Percentiles rank a stretch among this genome's conserved stretches.
These are phyloP conservation scores for Populus hybrid DNA, from an alignment of 441 rosid genomes.

Conservation along the genomic window DNA sequence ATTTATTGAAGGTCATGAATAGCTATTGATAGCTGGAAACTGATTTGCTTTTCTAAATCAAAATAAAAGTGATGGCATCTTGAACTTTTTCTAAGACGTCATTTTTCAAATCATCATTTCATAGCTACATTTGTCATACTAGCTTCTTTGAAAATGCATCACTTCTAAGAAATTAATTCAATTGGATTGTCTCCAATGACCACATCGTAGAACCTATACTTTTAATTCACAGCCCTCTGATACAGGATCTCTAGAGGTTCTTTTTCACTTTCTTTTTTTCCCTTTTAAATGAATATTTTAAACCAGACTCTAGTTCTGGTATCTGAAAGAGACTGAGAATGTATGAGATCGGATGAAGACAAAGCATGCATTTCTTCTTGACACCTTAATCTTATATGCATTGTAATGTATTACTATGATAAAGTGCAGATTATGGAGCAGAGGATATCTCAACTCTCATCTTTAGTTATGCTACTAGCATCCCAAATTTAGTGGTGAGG, in stretches of 20 bases:
- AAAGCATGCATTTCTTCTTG: slow-evolving; percentile 5
- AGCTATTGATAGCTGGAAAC: background rate
- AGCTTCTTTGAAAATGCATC: background rate
- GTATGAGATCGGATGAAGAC: slow-evolving; percentile 5
- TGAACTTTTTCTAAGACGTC: background rate
- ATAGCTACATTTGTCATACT: background rate
- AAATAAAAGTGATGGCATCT: background rate
- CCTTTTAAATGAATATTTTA: background rate
- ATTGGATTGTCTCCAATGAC: background rate
- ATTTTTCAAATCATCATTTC: background rate
- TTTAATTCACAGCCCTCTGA: background rate
- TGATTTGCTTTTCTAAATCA: background rate
- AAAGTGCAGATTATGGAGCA: slow-evolving; percentile 47
- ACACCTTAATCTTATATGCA: slow-evolving; percentile 13
- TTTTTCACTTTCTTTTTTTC: background rate
- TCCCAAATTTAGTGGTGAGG: slow-evolving; percentile 81
- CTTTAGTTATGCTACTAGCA: slow-evolving; percentile 48
- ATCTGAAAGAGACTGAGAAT: background rate
- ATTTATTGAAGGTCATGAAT: background rate
- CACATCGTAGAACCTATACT: background rate
- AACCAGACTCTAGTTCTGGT: background rate
- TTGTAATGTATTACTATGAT: slow-evolving; percentile 16
- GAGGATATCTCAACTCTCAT: slow-evolving; percentile 55
- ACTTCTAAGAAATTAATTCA: background rate
- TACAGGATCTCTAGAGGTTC: background rate